Evolutionary conservation across 441 rosid species (phyloP), one percentile per base, ranked within the genome.

Genomic region (Metrosideros polymorpha): DNA sequence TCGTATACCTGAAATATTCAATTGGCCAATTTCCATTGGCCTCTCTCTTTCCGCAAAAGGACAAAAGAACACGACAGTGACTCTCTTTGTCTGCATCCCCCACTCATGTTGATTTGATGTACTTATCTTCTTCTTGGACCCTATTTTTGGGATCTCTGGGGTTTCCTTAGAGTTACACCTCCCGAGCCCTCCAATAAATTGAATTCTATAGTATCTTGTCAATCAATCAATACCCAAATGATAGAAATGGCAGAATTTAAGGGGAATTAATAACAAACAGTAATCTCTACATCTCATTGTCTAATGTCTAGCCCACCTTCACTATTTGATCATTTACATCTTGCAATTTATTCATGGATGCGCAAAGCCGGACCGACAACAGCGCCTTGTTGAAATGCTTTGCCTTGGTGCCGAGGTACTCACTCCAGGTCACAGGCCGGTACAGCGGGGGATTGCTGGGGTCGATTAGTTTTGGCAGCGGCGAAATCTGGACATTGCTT

Each of bases 381-480:
- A 94, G 89, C 3, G 95, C 92, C 29, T 90, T 84, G 83, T 85
- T 86, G 86, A 93, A 95, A 89, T 93, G 90, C 15, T 61, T 88
- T 7, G 92, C 92, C 89, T 94, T 94, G 19, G 87, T 88, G 79
- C 85, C 88, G 54, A 95, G 93, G 50, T 93, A 94, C 88, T 94
- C 96, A 47, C 89, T 88, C 95, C 96, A 94, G 22, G 95, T 92
- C 27, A 95, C 93, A 1, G 95, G 86, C 4, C 91, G 91, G 35
- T 93, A 94, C 12, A 90, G 57, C 1, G 89, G 89, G 17, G 92
- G 93, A 76, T 89, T 92, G 77, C 86, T 90, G 18, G 35, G 47
- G 83, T 91, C 89, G 12, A 89, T 76, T 89, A 95, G 82, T 86
- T 92, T 90, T 47, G 54, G 83, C 32, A 89, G 39, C 1, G 98